Base-by-base conservation (phyloP, 805 yeast genomes). In the Lachancea quebecensis region DNA sequence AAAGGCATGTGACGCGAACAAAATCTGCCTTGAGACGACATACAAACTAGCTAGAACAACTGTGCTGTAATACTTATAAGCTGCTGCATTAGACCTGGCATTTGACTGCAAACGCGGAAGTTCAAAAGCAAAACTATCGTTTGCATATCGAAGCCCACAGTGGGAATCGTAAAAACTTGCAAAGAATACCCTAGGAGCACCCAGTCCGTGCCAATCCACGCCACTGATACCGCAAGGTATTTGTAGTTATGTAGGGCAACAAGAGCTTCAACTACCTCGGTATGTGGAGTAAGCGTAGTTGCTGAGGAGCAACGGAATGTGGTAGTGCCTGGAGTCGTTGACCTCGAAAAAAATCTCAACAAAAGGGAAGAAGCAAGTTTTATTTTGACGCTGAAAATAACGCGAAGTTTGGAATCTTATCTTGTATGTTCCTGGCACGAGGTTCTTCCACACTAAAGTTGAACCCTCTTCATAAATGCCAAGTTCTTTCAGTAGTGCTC, bases 281-380 rank as follows among this genome's bases (percentile, higher is more conserved):
- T 90, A 90, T 0, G 97, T 90, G 5, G 95, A 79, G 67, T 89
- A 90, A 30, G 95, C 83, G 66, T 83, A 87, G 59, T 87, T 87
- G 37, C 95, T 81, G 47, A 90, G 69, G 44, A 90, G 72, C 50
- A 90, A 67, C 0, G 98, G 98, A 44, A 90, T 83, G 61, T 90
- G 98, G 65, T 88, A 90, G 62, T 90, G 98, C 33, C 77, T 69
- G 48, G 82, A 87, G 50, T 72, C 71, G 6, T 73, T 73, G 3
- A 90, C 78, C 28, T 74, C 75, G 59, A 90, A 90, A 0, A 74
- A 70, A 34, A 90, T 85, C 49, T 90, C 96, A 8, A 89, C 88
- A 58, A 76, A 83, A 0, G 97, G 97, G 71, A 89, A 90, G 60
- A 89, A 89, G 1, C 89, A 82, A 46, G 71, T 66, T 46, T 66